Evolutionary conservation across 2,329 filamentous ascomycete species (phyloP).

Genomic region (Aspergillus awamori): DNA sequence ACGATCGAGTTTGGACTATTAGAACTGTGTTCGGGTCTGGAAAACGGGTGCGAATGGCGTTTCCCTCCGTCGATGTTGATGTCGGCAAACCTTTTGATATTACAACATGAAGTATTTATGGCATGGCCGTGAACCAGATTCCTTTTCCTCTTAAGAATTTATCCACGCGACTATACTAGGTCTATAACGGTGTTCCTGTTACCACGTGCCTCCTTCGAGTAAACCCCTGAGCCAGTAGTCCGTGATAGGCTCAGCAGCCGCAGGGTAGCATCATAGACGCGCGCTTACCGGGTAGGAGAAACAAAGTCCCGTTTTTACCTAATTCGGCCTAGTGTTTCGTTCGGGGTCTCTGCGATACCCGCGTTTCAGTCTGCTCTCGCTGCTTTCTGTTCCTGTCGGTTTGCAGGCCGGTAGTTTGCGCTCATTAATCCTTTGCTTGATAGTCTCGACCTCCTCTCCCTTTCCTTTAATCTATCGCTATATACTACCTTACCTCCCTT

Average conservation of each 20-base stretch:
- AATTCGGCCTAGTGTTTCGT: conserved; percentile 37
- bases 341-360: conserved; percentile 46
- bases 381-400: conserved; percentile 32
- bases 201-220: conserved; percentile 11
- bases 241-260: conserved; percentile 5
- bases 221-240: not conserved
- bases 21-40: conserved; percentile 49
- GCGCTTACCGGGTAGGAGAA: conserved; percentile 32
- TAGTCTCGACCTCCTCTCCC: conserved; percentile 19
- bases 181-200: conserved; percentile 1
- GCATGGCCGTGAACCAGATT: conserved; percentile 29
- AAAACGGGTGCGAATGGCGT: conserved; percentile 49
- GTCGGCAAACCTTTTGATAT: conserved; percentile 37
- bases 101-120: conserved; percentile 38
- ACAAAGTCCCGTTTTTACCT: conserved; percentile 31
- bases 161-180: no score
- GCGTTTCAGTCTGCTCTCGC: conserved; percentile 30
- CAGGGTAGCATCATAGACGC: conserved; percentile 14
- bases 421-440: conserved; percentile 27
- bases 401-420: conserved; percentile 35
- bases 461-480: not conserved
- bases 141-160: not conserved
- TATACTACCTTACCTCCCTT: conserved; percentile 15
- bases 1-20: conserved; percentile 42
- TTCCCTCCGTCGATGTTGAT: conserved; percentile 36